phyloP scores from a whole-genome alignment of 1,139 yeast genomes.

The Candida freyschussii region DNA sequence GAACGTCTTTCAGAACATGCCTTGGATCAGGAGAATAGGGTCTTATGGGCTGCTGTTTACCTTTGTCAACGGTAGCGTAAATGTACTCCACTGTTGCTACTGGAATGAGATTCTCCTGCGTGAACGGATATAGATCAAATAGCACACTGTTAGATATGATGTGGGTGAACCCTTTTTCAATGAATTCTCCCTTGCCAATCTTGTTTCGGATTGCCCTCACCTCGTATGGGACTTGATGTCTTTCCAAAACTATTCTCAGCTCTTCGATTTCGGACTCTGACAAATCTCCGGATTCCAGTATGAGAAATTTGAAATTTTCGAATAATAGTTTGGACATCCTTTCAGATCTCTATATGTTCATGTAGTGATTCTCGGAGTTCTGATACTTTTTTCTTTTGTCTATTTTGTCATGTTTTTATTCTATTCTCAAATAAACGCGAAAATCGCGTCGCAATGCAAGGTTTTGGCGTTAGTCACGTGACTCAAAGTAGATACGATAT shows the following conservation, averaged over 20 bases:
- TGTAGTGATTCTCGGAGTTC: background rate
- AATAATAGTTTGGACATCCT: slow-evolving; percentile 28
- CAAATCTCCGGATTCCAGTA: slow-evolving; percentile 35
- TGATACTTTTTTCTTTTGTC: no score
- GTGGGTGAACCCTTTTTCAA: slow-evolving; percentile 37
- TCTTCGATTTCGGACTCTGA: slow-evolving; percentile 26
- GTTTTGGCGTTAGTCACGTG: background rate
- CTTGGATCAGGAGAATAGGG: slow-evolving; percentile 61
- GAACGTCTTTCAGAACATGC: slow-evolving; percentile 56
- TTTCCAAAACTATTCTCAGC: slow-evolving; percentile 23
- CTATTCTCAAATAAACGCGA: no score
- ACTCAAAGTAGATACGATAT: background rate
- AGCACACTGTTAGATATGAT: slow-evolving; percentile 50
- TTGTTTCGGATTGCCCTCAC: slow-evolving; percentile 17
- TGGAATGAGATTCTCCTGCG: slow-evolving; percentile 58
- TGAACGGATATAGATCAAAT: slow-evolving; percentile 50
- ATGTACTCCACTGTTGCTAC: slow-evolving; percentile 68
- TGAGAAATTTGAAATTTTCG: slow-evolving; percentile 36
- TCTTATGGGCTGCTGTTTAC: slow-evolving; percentile 44
- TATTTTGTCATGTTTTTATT: no score
- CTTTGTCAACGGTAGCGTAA: slow-evolving; percentile 39
- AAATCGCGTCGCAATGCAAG: no score
- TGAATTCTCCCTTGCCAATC: slow-evolving; percentile 20
- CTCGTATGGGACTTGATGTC: slow-evolving; percentile 23
- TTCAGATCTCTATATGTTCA: background rate